Evolutionary conservation across 1,139 yeast genomes (phyloP).

Genomic region (Geotrichum bryndzae): DNA sequence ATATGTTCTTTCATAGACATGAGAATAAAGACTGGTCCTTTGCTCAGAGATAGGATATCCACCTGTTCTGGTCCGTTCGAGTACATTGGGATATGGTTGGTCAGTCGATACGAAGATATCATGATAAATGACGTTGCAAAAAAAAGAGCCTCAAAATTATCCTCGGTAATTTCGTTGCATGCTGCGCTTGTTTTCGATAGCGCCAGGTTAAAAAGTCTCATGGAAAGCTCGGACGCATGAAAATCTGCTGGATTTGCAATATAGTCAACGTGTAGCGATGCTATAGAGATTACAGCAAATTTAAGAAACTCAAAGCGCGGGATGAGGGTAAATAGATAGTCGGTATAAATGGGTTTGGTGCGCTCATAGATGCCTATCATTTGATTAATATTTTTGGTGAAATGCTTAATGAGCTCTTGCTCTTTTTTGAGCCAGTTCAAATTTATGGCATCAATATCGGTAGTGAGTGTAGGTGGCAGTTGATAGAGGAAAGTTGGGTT

Average conservation of each 20-base stretch:
- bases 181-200: constrained; percentile 3
- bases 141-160: constrained; percentile 11
- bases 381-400: neutral
- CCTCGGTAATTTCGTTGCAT: constrained; percentile 1
- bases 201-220: constrained; percentile 8
- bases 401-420: constrained; percentile 3
- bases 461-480: neutral
- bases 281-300: constrained; percentile 6
- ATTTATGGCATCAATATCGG: neutral
- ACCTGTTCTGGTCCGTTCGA: neutral
- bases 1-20: constrained; percentile 6
- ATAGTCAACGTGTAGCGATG: constrained; percentile 8
- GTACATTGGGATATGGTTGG: constrained; percentile 1
- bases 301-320: constrained; percentile 1
- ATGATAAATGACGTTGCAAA: constrained; percentile 10
- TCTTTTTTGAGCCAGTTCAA: constrained; percentile 5
- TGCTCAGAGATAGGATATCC: constrained; percentile 6
- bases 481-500: neutral
- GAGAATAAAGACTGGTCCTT: constrained; percentile 9
- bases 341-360: neutral
- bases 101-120: constrained; percentile 9
- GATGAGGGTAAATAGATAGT: neutral
- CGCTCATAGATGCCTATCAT: neutral
- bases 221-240: constrained; percentile 8
- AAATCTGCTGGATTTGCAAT: neutral